A percentile compares a stretch with the other conserved stretches of the same genome.
phyloP scores from a whole-genome alignment of 2,329 filamentous ascomycete genomes.

The Calonectria hawksworthii region DNA sequence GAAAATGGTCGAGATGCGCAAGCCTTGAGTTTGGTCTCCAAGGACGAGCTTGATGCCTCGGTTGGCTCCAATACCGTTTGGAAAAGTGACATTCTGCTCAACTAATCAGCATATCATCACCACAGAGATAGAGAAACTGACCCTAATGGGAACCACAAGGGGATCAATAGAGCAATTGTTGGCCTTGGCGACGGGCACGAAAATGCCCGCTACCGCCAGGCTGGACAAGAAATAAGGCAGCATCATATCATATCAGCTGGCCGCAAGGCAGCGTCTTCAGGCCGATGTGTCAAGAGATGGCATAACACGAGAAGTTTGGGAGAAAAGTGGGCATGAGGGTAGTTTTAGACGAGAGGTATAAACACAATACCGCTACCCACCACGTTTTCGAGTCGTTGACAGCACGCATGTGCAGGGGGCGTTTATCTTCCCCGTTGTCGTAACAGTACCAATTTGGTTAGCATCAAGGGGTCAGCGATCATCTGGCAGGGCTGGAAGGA shows the following conservation, averaged over 20 bases:
- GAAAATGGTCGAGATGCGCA: conserved; percentile 26
- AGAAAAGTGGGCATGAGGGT: conserved; percentile 13
- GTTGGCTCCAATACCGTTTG: conserved; percentile 28
- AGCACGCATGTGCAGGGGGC: background rate
- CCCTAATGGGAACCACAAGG: conserved; percentile 15
- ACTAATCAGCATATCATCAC: background rate
- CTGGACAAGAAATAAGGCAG: conserved; percentile 3
- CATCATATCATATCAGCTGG: conserved; percentile 15
- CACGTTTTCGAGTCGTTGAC: background rate
- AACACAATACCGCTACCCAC: background rate
- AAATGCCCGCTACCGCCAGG: conserved; percentile 5
- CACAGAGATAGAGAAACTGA: background rate
- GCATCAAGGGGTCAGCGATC: background rate
- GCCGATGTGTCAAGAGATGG: background rate
- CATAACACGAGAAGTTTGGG: background rate
- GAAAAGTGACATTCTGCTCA: conserved; percentile 23
- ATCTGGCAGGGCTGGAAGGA: conserved; percentile 4
- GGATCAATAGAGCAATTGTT: conserved; percentile 23
- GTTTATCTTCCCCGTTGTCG: background rate
- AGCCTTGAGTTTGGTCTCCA: conserved; percentile 19
- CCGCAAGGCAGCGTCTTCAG: conserved; percentile 2
- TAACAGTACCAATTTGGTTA: background rate
- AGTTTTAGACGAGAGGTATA: conserved; percentile 2
- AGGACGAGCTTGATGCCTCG: conserved; percentile 24
- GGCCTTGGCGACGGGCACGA: background rate